Percentiles rank a stretch among this genome's conserved stretches.
Evolutionary conservation across 1,284 basidiomycete genomes (phyloP).

Genomic region (Fomitopsis pinicola): DNA sequence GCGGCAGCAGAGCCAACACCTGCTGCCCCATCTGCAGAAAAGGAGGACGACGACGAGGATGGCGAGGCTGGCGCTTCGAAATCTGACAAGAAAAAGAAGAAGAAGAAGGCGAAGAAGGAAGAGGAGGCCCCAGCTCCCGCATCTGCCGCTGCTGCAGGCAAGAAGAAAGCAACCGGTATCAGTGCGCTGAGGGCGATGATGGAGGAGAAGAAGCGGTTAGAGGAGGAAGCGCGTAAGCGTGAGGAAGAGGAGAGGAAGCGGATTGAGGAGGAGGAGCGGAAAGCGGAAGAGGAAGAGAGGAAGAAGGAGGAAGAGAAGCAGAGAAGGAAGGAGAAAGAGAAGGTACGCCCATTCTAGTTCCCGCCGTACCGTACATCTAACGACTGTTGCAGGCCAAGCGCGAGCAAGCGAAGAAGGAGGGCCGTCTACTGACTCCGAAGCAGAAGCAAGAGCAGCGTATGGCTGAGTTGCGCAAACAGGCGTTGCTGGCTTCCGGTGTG

Average conservation of each 20-base stretch:
- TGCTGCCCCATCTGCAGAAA: conserved; percentile 37
- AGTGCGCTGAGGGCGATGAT: conserved; percentile 78
- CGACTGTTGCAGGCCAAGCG: conserved; percentile 60
- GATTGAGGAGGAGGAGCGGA: conserved; percentile 84
- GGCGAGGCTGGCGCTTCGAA: conserved; percentile 35
- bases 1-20: conserved; percentile 24
- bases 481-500: conserved; percentile 85
- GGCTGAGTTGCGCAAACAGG: conserved; percentile 89
- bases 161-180: conserved; percentile 68
- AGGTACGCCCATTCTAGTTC: conserved; percentile 42
- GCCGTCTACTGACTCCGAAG: conserved; percentile 88
- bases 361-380: neutral
- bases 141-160: conserved; percentile 33
- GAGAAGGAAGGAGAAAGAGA: conserved; percentile 87
- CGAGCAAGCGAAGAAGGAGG: conserved; percentile 87
- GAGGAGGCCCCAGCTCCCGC: conserved; percentile 50
- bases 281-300: conserved; percentile 72
- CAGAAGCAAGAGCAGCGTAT: conserved; percentile 93
- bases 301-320: conserved; percentile 81
- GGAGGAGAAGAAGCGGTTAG: conserved; percentile 84
- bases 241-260: conserved; percentile 75
- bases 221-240: conserved; percentile 69
- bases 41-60: conserved; percentile 56
- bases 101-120: conserved; percentile 80
- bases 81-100: conserved; percentile 84